Base-by-base conservation (phyloP, 139 green algal species). In the Mesostigma viride region DNA sequence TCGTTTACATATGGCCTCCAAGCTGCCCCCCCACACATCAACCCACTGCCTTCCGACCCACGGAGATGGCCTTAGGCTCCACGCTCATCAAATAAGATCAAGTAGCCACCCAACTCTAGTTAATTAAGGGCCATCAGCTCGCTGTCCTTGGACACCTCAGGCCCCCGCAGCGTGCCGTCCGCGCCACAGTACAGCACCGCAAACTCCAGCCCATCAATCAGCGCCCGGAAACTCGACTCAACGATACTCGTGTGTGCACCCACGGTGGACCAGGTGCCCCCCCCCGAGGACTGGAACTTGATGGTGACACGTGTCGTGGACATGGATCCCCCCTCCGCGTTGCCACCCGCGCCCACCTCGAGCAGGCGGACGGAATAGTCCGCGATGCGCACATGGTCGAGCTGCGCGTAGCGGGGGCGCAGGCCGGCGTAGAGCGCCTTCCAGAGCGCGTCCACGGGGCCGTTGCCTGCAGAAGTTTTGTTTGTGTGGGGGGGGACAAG, bases 241-340 rank as follows among this genome's bases (percentile, higher is more conserved):
- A 81, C 70, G 31, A 81, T 81, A 33, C 31, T 65, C 6, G 74
- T 62, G 63, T 81, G 73, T n/a, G 75, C 75, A 22, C 75, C 75
- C 24, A 75, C 64, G 14, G 65, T 77, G 58, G 57, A 70, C 65
- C 70, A 76, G 2, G 24, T 76, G 1, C 26, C 26, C 1, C 64
- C 70, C 3, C 11, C 28, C 35, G 20, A 5, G 31, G 82, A 67
- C 22, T 5, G 24, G 31, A 81, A 81, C 35, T 81, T 67, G 27
- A 78, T 81, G 26, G 74, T 82, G 4, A 82, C 76, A 2, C 74
- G 62, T 1, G 76, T 82, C 36, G 64, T 82, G n/a, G 67, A 74
- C 44, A 46, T 45, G 32, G 58, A 64, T 2, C 58, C 35, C n/a
- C n/a, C n/a, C n/a, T n/a, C n/a, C 32, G 31, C 69, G 1, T 3